Conservation (phyloP, 306 rosid species). For the Trifolium pratense region DNA sequence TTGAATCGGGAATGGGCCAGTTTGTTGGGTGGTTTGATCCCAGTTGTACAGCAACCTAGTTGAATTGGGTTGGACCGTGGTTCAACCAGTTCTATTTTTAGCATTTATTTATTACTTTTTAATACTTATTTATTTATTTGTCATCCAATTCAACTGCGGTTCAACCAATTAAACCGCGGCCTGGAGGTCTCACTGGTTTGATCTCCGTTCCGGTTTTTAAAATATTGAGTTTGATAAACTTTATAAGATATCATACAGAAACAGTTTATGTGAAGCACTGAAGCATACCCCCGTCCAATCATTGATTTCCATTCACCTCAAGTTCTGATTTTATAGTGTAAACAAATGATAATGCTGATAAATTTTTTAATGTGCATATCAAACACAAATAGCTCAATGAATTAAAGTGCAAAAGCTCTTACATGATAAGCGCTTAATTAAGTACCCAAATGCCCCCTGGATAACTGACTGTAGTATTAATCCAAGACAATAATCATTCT, state of each 20-base stretch:
- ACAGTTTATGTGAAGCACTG: slow-evolving; percentile 1
- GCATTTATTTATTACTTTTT: neutral
- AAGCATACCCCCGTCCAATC: neutral
- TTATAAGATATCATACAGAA: neutral
- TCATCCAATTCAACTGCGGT: neutral
- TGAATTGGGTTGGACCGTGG: neutral
- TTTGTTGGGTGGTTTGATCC: neutral
- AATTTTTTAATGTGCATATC: slow-evolving; percentile 1
- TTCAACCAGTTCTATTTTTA: neutral
- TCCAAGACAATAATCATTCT: slow-evolving; percentile 27
- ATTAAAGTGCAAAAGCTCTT: slow-evolving; percentile 2
- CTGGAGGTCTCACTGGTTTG: neutral
- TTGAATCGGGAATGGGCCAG: neutral
- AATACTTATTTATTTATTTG: neutral
- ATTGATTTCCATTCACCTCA: slow-evolving; percentile 3
- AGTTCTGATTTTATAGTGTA: neutral
- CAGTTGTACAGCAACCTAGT: neutral
- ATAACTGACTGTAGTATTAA: slow-evolving; percentile 17
- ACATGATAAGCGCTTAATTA: neutral
- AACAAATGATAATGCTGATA: slow-evolving; percentile 13
- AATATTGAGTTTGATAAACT: neutral
- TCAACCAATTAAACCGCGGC: neutral
- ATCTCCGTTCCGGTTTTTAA: neutral
- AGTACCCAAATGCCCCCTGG: slow-evolving; percentile 1
- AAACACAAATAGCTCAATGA: neutral